Evolutionary conservation across 306 rosid genomes (phyloP), one percentile per base, ranked within the genome.

Genomic region (Cucurbita ficifolia): DNA sequence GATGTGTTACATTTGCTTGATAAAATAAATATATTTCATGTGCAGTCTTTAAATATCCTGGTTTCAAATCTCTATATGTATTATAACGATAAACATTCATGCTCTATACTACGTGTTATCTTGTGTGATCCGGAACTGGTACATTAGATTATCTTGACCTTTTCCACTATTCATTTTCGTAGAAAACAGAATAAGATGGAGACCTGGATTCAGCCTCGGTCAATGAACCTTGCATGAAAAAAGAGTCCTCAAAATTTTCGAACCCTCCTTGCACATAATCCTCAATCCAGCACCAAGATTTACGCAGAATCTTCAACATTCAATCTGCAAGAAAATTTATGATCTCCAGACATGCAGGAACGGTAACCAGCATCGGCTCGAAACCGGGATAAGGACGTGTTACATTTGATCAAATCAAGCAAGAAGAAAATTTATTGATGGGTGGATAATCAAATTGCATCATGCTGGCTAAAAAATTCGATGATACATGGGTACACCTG

Each of bases 401-500:
- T 42, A 6, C 18, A 5, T 40, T 63, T 22, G 38, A 42, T 42
- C 18, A 11, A 21, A 65, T 49, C 6, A 24, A 22, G 19, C 38
- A 12, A 52, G n/a, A 17, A 18, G 4, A 72, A 51, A 51, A 1
- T 71, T 4, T 17, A 49, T 35, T 35, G 35, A 5, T n/a, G 4
- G 3, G 45, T 65, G 48, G 42, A 69, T 61, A 69, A 72, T 87
- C 85, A 88, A n/a, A 73, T 74, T 50, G 83, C 65, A 81, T 95
- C 97, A 10, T 88, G 87, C 64, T 36, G 63, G 70, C 62, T 77
- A 74, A 95, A 94, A 82, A 95, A 95, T 49, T 95, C 84, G 72
- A 88, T 70, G 58, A 95, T 88, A 81, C 88, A 78, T 12, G 99
- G 97, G 79, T 95, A 89, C 40, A 91, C 87, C 80, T 91, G 92